Evolutionary conservation across 2,329 filamentous ascomycete genomes (phyloP).

Genomic region (Nothopassalora personata): DNA sequence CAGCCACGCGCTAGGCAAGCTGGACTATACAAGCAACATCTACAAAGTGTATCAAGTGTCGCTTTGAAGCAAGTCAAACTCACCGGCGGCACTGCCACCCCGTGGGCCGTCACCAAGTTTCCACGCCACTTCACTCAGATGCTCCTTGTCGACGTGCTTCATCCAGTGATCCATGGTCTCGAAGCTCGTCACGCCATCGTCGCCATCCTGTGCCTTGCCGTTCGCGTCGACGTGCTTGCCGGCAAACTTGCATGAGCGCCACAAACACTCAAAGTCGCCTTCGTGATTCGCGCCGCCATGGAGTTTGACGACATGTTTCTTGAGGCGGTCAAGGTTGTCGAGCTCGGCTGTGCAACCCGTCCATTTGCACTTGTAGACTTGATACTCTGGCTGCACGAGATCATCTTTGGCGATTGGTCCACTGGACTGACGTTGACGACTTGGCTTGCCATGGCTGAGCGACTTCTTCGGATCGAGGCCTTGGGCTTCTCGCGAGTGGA

Average conservation of each 20-base stretch:
- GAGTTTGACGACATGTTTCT: constrained; percentile 54
- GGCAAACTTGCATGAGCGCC: constrained; percentile 38
- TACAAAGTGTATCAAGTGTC: background rate
- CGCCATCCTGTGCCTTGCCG: constrained; percentile 19
- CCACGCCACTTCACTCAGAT: constrained; percentile 53
- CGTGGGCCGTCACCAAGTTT: constrained; percentile 56
- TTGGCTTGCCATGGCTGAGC: constrained; percentile 7
- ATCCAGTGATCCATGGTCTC: constrained; percentile 40
- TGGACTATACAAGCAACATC: background rate
- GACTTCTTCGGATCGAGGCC: constrained; percentile 24
- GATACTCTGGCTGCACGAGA: constrained; percentile 31
- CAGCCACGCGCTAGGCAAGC: background rate
- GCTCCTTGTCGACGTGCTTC: constrained; percentile 48
- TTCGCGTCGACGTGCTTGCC: constrained; percentile 19
- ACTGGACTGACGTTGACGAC: constrained; percentile 16
- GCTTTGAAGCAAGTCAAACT: constrained; percentile 29
- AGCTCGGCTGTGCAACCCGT: constrained; percentile 51
- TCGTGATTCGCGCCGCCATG: constrained; percentile 41
- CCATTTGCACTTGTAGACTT: constrained; percentile 56
- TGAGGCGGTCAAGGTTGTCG: constrained; percentile 57
- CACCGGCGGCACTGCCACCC: constrained; percentile 49
- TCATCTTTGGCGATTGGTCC: constrained; percentile 1
- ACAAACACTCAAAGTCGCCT: constrained; percentile 42
- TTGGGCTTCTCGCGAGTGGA: constrained; percentile 38
- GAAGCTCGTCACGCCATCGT: constrained; percentile 32